Base-by-base conservation (phyloP, 805 yeast genomes). In the Kodamaea leandrae region DNA sequence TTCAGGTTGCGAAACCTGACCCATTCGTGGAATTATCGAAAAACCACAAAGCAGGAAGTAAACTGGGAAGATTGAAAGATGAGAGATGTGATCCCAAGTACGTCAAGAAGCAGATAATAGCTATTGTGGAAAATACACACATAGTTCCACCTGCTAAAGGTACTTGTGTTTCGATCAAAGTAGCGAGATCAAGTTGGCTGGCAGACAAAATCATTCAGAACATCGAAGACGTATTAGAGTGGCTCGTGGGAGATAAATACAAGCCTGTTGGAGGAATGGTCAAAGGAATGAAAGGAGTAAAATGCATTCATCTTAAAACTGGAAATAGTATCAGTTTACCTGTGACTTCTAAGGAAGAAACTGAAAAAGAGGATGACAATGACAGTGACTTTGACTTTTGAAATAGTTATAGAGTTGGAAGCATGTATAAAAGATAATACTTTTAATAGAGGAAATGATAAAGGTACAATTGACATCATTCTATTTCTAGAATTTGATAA, bases 251-350 rank as follows among this genome's bases (percentile, higher is more conserved):
- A 9, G 57, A 56, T 4, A 66, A 70, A 36, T 62, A 63, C 50
- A 64, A 55, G 46, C 84, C 85, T 2, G 73, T 75, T 39, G 86
- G 87, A 8, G 87, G 87, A 2, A 54, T 78, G 3, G 57, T 80
- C 20, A 66, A 66, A 42, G 72, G 64, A 1, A 43, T 71, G 15
- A 62, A 66, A 13, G 72, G 71, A 28, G 63, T 84, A 9, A 68
- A 60, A 9, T 75, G 74, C 18, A 59, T 82, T 12, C 78, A 78
- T 51, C 66, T 85, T 29, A 84, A 83, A 59, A 80, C 88, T 0
- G 70, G 77, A 34, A 82, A 78, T 29, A 82, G 90, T 60, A 69
- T 73, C 13, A 77, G 86, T 57, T 63, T 85, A 49, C 91, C 90
- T 1, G 63, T 83, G 16, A 24, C 38, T 29, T 43, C 17, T 12